Evolutionary conservation across 495 filamentous ascomycete species (phyloP).

Genomic region (Penicillium chermesinum): DNA sequence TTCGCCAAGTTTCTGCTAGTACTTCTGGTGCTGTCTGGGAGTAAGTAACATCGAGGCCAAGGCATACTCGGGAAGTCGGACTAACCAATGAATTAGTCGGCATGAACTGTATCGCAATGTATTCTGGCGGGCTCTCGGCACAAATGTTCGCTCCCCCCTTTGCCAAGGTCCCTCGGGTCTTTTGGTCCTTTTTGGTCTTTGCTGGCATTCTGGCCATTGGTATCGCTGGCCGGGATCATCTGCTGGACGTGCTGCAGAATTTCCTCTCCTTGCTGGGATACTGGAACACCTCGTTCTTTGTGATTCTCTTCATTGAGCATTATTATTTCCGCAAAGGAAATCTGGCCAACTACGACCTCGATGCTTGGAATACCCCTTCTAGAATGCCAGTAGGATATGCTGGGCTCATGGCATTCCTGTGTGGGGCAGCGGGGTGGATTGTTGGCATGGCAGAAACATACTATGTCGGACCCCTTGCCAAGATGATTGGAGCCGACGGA

Average conservation of each 20-base stretch:
- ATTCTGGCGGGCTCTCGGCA: slow-evolving; percentile 34
- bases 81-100: slow-evolving; percentile 17
- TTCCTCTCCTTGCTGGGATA: slow-evolving; percentile 57
- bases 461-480: slow-evolving; percentile 26
- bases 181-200: slow-evolving; percentile 41
- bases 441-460: slow-evolving; percentile 38
- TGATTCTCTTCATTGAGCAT: slow-evolving; percentile 57
- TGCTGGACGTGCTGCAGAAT: slow-evolving; percentile 41
- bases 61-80: background rate
- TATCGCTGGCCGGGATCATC: slow-evolving; percentile 35
- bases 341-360: slow-evolving; percentile 37
- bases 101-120: slow-evolving; percentile 42
- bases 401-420: slow-evolving; percentile 26
- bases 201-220: slow-evolving; percentile 35
- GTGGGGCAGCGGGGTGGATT: slow-evolving; percentile 31
- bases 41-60: background rate
- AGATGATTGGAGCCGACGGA: slow-evolving; percentile 18
- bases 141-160: slow-evolving; percentile 40
- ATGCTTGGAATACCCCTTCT: slow-evolving; percentile 30
- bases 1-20: slow-evolving; percentile 58
- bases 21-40: slow-evolving; percentile 48
- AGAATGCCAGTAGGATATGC: slow-evolving; percentile 29
- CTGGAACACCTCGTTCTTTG: slow-evolving; percentile 53
- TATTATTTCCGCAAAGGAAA: slow-evolving; percentile 52
- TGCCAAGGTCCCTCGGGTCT: slow-evolving; percentile 34